Evolutionary conservation across 768 basidiomycete genomes (phyloP).

Genomic region (Leccinum uliginosum): DNA sequence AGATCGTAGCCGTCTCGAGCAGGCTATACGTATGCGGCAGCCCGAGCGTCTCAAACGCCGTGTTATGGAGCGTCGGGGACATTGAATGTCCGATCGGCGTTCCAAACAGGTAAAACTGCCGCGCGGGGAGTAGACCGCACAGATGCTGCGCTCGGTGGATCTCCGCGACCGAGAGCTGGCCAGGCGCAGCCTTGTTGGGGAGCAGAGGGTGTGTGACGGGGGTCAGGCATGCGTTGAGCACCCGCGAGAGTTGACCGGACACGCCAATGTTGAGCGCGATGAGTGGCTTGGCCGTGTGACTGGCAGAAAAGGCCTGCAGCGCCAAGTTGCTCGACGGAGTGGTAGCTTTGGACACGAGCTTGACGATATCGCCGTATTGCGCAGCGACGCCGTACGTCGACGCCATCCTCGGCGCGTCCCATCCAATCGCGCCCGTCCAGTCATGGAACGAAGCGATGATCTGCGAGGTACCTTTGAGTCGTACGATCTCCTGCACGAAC

Average conservation of each 20-base stretch:
- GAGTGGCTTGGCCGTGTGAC: slow-evolving; percentile 66
- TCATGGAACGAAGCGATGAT: slow-evolving; percentile 96
- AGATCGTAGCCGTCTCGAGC: slow-evolving; percentile 68
- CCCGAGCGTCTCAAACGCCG: slow-evolving; percentile 74
- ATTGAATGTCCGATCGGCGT: slow-evolving; percentile 84
- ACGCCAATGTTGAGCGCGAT: slow-evolving; percentile 94
- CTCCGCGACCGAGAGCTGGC: slow-evolving; percentile 85
- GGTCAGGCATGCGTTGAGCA: slow-evolving; percentile 81
- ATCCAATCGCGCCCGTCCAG: slow-evolving; percentile 80
- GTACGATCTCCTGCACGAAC: slow-evolving; percentile 52
- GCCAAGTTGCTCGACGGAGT: slow-evolving; percentile 73
- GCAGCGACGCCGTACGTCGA: slow-evolving; percentile 67
- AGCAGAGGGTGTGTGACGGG: slow-evolving; percentile 88
- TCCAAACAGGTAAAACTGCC: slow-evolving; percentile 83
- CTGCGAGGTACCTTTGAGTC: slow-evolving; percentile 65
- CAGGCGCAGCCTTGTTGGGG: slow-evolving; percentile 86
- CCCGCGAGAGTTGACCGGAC: slow-evolving; percentile 85
- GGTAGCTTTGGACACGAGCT: slow-evolving; percentile 85
- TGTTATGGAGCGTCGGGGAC: slow-evolving; percentile 93
- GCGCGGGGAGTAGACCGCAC: slow-evolving; percentile 71
- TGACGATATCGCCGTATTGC: slow-evolving; percentile 81
- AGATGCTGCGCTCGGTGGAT: slow-evolving; percentile 81
- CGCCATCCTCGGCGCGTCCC: slow-evolving; percentile 64
- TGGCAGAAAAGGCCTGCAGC: slow-evolving; percentile 66
- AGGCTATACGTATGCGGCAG: slow-evolving; percentile 79